Percentiles rank a stretch among this genome's conserved stretches.
Conservation (phyloP, 73 alveolate species). For the Symbiodinium natans region DNA sequence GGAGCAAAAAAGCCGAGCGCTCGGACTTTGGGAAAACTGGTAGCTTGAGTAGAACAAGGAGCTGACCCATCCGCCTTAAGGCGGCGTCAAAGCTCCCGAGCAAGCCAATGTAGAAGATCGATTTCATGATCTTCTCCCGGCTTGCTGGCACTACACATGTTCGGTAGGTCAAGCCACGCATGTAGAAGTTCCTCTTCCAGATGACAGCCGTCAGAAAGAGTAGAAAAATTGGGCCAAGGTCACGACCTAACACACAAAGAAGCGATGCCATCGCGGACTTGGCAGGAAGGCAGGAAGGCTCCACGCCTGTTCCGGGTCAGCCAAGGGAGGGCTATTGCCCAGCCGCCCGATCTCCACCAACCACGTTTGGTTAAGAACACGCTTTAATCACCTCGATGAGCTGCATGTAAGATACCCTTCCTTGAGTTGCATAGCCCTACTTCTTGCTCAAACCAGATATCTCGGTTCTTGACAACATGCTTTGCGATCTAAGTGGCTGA, state of each 20-base stretch:
- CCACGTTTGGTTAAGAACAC: background rate
- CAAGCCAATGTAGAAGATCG: slow-evolving; percentile 60
- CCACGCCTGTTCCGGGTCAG: background rate
- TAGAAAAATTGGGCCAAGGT: slow-evolving; percentile 38
- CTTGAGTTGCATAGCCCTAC: no score
- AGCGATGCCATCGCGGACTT: background rate
- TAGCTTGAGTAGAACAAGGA: background rate
- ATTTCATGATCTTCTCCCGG: slow-evolving; percentile 47
- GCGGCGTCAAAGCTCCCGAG: slow-evolving; percentile 46
- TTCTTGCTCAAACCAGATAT: no score
- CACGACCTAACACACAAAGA: slow-evolving; percentile 16
- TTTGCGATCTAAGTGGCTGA: no score
- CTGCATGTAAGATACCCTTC: no score
- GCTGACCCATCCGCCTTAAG: slow-evolving; percentile 59
- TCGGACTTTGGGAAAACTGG: background rate
- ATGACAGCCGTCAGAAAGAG: slow-evolving; percentile 53
- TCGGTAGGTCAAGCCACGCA: slow-evolving; percentile 93
- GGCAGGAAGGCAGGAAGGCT: background rate
- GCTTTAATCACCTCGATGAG: no score
- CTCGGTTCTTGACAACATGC: no score
- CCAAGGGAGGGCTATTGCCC: background rate
- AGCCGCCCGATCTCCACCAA: background rate
- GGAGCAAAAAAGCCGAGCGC: background rate
- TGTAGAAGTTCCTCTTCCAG: slow-evolving; percentile 60
- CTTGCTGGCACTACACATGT: slow-evolving; percentile 36